Percentiles rank a stretch among this genome's conserved stretches.
phyloP scores from a whole-genome alignment of 2,329 filamentous ascomycete species.

The Aspergillus pseudoterreus region DNA sequence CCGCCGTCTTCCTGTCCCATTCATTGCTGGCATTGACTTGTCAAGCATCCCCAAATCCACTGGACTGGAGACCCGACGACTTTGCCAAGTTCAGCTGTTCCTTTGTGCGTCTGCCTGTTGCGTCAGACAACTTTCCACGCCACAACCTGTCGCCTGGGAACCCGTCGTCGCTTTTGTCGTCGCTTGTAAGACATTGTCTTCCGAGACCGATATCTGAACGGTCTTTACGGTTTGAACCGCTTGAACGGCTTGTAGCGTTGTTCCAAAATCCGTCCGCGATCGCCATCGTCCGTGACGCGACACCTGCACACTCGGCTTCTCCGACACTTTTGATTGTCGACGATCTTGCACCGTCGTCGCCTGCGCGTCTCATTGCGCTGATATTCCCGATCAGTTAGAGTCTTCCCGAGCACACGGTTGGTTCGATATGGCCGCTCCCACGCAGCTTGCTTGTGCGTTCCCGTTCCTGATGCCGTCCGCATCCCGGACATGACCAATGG shows the following conservation, averaged over 20 bases:
- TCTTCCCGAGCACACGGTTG: slow-evolving; percentile 7
- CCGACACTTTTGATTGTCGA: slow-evolving; percentile 4
- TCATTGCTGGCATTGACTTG: slow-evolving; percentile 50
- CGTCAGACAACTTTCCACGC: slow-evolving; percentile 17
- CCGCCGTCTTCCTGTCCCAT: slow-evolving; percentile 26
- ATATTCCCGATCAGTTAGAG: slow-evolving; percentile 5
- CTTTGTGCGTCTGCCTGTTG: slow-evolving; percentile 19
- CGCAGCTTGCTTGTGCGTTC: slow-evolving; percentile 81
- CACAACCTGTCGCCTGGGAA: slow-evolving; percentile 11
- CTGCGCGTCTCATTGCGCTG: slow-evolving; percentile 3
- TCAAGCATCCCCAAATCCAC: slow-evolving; percentile 40
- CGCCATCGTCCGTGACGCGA: background rate
- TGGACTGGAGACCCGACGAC: slow-evolving; percentile 28
- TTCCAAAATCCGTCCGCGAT: too few species aligned
- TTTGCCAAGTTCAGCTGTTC: slow-evolving; percentile 16
- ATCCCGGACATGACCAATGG: slow-evolving; percentile 4
- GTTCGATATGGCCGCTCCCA: slow-evolving; percentile 71
- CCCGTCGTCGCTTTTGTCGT: background rate
- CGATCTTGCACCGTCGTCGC: slow-evolving; percentile 2
- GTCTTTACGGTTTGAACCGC: too few species aligned
- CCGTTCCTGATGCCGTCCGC: background rate
- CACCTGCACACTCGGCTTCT: slow-evolving; percentile 6
- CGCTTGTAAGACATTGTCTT: too few species aligned
- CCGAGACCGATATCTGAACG: too few species aligned
- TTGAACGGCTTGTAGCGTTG: too few species aligned